Evolutionary conservation across 2,329 filamentous ascomycete species (phyloP).

Genomic region (Ascochyta koolunga): DNA sequence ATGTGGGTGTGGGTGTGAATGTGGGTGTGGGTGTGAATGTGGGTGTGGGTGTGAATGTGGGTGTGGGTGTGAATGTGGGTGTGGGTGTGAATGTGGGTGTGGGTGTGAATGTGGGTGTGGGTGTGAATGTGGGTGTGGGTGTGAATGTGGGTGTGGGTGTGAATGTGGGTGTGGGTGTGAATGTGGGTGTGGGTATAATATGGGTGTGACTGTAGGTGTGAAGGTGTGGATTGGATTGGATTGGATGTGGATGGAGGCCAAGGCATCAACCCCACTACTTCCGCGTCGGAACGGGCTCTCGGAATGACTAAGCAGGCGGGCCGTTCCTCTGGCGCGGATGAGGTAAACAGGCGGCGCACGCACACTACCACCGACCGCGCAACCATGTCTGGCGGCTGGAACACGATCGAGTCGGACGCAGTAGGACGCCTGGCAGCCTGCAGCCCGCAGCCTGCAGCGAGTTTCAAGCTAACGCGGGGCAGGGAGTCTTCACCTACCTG

Average conservation of each 20-base stretch:
- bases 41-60: too few relatives aligned
- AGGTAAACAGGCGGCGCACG: not conserved
- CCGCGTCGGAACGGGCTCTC: not conserved
- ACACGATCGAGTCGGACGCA: conserved; percentile 96
- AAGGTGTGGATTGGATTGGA: not conserved
- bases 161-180: too few relatives aligned
- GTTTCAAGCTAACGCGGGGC: conserved; percentile 12
- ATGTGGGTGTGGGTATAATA: too few relatives aligned
- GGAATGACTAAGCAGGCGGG: conserved; percentile 10
- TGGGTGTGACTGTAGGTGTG: too few relatives aligned
- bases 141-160: too few relatives aligned
- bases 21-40: too few relatives aligned
- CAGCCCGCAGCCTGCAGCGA: accelerated
- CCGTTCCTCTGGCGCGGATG: conserved; percentile 1
- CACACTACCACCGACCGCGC: not conserved
- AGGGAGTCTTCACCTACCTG: conserved; percentile 97
- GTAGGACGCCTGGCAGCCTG: conserved; percentile 63
- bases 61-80: too few relatives aligned
- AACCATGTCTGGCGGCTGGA: conserved; percentile 75
- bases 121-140: too few relatives aligned
- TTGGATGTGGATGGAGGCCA: not conserved
- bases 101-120: too few relatives aligned
- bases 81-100: too few relatives aligned
- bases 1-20: too few relatives aligned
- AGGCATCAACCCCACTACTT: not conserved